A percentile compares a stretch with the other conserved stretches of the same genome.
Evolutionary conservation across 805 yeast genomes (phyloP).

Genomic region (Pichia ethanolica): DNA sequence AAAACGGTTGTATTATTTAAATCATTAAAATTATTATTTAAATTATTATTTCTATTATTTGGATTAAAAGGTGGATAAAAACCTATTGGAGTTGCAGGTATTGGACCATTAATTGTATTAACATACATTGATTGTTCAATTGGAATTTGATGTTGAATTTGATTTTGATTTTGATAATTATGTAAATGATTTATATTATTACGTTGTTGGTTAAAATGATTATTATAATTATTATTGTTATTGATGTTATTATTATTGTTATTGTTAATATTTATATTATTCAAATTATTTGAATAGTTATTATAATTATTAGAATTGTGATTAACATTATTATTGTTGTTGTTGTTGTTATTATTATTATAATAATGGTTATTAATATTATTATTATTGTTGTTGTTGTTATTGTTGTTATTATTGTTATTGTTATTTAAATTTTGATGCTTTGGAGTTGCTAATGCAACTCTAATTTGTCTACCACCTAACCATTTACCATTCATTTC

Average conservation of each 20-base stretch:
- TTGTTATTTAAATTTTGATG: conserved; percentile 26
- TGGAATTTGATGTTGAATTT: not conserved
- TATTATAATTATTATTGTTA: not conserved
- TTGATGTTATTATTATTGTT: not conserved
- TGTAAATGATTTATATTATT: conserved; percentile 1
- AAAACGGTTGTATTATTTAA: conserved; percentile 73
- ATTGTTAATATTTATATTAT: not conserved
- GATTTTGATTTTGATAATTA: not conserved
- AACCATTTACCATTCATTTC: conserved; percentile 80
- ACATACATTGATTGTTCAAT: conserved; percentile 10
- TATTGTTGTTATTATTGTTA: conserved; percentile 5
- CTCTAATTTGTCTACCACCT: conserved; percentile 70
- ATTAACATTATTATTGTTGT: not conserved
- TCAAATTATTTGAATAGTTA: conserved; percentile 1
- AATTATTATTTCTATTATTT: not conserved
- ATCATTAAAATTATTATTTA: conserved; percentile 29
- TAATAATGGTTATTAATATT: conserved; percentile 27
- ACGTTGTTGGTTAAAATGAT: not conserved
- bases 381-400: not conserved
- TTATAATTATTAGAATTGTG: not conserved
- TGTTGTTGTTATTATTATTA: not conserved
- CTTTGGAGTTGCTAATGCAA: conserved; percentile 74
- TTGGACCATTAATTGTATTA: not conserved
- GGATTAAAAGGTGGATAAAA: conserved; percentile 11
- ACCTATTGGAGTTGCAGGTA: conserved; percentile 9